phyloP scores from a whole-genome alignment of 2,329 filamentous ascomycete genomes.

The Pseudocercospora fuligena region DNA sequence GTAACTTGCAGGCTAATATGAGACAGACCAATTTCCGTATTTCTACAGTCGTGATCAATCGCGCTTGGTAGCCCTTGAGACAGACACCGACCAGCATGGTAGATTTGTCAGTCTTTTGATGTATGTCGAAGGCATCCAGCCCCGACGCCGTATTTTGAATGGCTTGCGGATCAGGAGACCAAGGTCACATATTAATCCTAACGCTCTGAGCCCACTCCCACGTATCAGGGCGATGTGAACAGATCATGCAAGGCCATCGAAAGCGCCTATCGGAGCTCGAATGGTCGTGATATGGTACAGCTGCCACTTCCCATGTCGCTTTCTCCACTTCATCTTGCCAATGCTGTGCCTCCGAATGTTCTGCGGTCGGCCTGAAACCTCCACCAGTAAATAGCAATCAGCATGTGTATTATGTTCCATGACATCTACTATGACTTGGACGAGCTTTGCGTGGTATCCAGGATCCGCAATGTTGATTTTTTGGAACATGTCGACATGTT shows the following conservation, averaged over 20 bases:
- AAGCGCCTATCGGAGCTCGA: constrained; percentile 6
- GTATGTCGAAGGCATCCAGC: too few species aligned
- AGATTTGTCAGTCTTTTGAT: too few species aligned
- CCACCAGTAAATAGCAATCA: constrained; percentile 14
- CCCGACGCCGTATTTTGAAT: too few species aligned
- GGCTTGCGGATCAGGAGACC: too few species aligned
- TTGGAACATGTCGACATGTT: constrained; percentile 14
- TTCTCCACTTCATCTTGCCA: constrained; percentile 17
- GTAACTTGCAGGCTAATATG: too few species aligned
- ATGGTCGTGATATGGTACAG: constrained; percentile 11
- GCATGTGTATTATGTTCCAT: constrained; percentile 18
- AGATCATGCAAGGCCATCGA: constrained; percentile 3
- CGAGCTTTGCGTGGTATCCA: constrained; percentile 6
- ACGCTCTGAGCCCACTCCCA: too few species aligned
- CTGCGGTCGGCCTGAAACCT: constrained; percentile 12
- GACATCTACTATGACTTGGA: constrained; percentile 14
- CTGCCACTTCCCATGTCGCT: constrained; percentile 16
- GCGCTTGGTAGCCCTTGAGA: too few species aligned
- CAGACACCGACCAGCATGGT: too few species aligned
- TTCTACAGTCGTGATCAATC: too few species aligned
- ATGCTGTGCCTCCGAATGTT: constrained; percentile 17
- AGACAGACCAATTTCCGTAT: too few species aligned
- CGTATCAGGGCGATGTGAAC: neutral
- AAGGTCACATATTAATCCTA: too few species aligned
- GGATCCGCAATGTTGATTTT: constrained; percentile 7